These are phyloP conservation scores for Ambrosia artemisiifolia DNA, from an alignment of 129 eudicot species.

Conservation along the genomic window DNA sequence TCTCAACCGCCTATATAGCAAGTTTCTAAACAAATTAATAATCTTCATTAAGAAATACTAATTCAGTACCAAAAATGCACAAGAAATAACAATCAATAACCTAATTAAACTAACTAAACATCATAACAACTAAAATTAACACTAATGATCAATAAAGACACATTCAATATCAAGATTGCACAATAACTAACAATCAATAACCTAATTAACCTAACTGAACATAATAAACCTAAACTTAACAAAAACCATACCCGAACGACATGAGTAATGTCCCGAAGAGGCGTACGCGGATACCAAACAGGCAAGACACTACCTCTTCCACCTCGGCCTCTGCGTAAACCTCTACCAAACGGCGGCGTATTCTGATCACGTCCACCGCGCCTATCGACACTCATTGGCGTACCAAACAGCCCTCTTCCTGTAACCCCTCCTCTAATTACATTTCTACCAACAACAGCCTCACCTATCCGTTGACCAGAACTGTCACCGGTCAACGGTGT, in stretches of 20 bases:
- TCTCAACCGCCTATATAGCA: constrained; percentile 59
- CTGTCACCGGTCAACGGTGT: constrained; percentile 39
- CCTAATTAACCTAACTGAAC: background rate
- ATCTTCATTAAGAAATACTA: background rate
- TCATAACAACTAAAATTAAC: background rate
- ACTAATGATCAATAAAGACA: background rate
- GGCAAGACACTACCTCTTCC: constrained; percentile 46
- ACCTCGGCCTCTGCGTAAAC: constrained; percentile 32
- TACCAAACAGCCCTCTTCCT: constrained; percentile 43
- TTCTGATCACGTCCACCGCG: constrained; percentile 42
- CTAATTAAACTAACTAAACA: background rate
- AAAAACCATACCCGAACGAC: constrained; percentile 51
- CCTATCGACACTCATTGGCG: constrained; percentile 30
- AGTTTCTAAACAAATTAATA: background rate
- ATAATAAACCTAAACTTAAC: background rate
- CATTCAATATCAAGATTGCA: background rate
- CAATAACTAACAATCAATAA: background rate
- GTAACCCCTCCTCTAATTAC: constrained; percentile 7
- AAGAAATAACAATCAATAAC: background rate
- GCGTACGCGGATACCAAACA: constrained; percentile 73
- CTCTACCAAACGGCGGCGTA: constrained; percentile 25
- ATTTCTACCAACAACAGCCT: constrained; percentile 12
- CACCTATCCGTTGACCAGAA: constrained; percentile 26
- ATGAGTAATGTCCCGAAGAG: constrained; percentile 67
- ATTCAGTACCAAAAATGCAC: background rate